phyloP scores from a whole-genome alignment of 805 yeast species.

The Wickerhamiella cacticola region DNA sequence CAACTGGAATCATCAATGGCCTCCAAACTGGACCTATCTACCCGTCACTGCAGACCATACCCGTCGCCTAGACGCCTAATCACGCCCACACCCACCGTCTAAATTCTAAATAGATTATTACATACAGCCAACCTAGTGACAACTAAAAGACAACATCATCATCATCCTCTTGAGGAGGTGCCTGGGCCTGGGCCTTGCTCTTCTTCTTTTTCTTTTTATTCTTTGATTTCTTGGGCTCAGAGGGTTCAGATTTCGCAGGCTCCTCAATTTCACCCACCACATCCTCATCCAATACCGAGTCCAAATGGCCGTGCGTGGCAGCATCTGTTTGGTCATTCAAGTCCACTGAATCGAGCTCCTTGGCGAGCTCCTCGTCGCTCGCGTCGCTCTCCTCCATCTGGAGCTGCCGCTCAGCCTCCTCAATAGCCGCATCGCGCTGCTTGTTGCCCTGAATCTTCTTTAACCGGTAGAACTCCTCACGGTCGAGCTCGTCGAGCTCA shows the following conservation, averaged over 20 bases:
- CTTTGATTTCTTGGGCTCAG: neutral
- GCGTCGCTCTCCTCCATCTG: neutral
- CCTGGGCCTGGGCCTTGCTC: neutral
- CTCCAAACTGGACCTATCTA: too few species aligned
- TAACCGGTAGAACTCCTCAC: slow-evolving; percentile 94
- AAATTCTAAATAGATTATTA: too few species aligned
- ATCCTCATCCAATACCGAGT: neutral
- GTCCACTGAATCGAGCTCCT: neutral
- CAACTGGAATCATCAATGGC: too few species aligned
- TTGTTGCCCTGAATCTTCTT: slow-evolving; percentile 94
- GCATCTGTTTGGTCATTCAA: neutral
- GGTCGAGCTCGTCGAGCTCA: slow-evolving; percentile 91
- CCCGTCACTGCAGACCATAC: too few species aligned
- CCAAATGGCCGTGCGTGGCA: neutral
- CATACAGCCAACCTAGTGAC: neutral
- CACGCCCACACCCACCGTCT: too few species aligned
- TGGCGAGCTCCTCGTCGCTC: neutral
- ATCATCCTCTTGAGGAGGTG: neutral
- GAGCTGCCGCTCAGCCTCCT: slow-evolving; percentile 17
- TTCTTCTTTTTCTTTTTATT: slow-evolving; percentile 8
- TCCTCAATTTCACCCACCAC: neutral
- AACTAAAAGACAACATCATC: slow-evolving; percentile 7
- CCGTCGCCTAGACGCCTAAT: too few species aligned
- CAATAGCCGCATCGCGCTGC: slow-evolving; percentile 44
- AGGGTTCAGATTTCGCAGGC: neutral